Base-by-base conservation (phyloP, 345 rosid genomes). In the Citrus hindsii region DNA sequence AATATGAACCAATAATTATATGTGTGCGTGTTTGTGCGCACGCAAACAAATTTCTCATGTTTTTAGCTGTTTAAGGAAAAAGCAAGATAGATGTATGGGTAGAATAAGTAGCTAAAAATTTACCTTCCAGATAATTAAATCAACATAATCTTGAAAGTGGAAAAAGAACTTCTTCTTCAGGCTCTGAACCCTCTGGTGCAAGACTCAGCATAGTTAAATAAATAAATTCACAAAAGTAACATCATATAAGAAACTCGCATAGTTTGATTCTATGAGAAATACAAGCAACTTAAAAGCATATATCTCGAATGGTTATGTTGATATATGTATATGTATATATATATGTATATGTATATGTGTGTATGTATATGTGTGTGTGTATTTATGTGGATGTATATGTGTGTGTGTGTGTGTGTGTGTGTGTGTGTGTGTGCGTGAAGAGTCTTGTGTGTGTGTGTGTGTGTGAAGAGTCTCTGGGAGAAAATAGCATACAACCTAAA, bases 61-160 rank as follows among this genome's bases (percentile, higher is more conserved):
- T 79, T 74, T 7, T 42, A 24, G 19, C n/a, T 10, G 30, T 8
- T 32, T 40, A 19, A 58, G 40, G 30, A 12, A 66, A 3, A 64
- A 67, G 64, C 21, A 77, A 10, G 60, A 66, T 10, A 27, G n/a
- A 74, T 60, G 51, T 12, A 40, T 18, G 9, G 42, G 48, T 18
- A 40, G 14, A 62, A 46, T 42, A 5, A 28, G 42, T 46, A 28
- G 53, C 61, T 64, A 75, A 30, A 63, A 82, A 16, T 72, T 21
- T 81, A 95, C 99, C 98, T 92, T 94, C 96, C 90, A 94, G 69
- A 96, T 96, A 80, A 91, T 90, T 89, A 96, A 89, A 84, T 96
- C 92, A 55, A 88, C 94, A 84, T 94, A 96, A 85, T 96, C 95
- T 88, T 90, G 98, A 85, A 92, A 96, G 84, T 88, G 95, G 84